A percentile compares a stretch with the other conserved stretches of the same genome.
Conservation (phyloP, 78 protist species). For the Chrysochromulina parva region DNA sequence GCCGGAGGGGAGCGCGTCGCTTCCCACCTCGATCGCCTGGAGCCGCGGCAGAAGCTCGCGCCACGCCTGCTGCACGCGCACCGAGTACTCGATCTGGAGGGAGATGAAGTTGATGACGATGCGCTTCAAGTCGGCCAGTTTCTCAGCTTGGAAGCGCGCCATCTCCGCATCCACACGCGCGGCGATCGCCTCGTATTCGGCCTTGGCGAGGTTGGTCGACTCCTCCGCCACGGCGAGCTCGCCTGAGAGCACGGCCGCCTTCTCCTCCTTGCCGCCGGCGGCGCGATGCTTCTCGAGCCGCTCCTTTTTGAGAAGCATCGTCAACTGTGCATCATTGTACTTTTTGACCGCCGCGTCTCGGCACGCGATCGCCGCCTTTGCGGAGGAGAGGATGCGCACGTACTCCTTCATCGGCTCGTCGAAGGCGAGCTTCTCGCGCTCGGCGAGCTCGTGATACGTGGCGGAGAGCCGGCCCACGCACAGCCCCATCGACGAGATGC, state of each 20-base stretch:
- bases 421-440: background rate
- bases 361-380: too few species aligned
- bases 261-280: background rate
- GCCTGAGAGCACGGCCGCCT: background rate
- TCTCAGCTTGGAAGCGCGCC: background rate
- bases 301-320: background rate
- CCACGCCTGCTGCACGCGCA: background rate
- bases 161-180: background rate
- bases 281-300: background rate
- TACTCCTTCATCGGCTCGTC: background rate
- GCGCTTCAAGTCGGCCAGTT: background rate
- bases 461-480: background rate
- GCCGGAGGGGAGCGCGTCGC: too few species aligned
- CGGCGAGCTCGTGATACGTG: background rate
- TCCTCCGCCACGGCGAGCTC: background rate
- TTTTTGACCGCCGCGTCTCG: too few species aligned
- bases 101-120: background rate
- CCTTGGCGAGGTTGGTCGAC: background rate
- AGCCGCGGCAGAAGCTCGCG: background rate
- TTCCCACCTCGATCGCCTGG: background rate
- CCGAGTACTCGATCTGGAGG: background rate
- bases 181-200: background rate
- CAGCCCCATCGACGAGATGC: background rate
- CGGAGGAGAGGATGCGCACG: too few species aligned
- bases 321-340: too few species aligned